These are phyloP conservation scores for thale cress (Arabidopsis thaliana) DNA, from an alignment of 345 rosid species.

Conservation along the genomic window DNA sequence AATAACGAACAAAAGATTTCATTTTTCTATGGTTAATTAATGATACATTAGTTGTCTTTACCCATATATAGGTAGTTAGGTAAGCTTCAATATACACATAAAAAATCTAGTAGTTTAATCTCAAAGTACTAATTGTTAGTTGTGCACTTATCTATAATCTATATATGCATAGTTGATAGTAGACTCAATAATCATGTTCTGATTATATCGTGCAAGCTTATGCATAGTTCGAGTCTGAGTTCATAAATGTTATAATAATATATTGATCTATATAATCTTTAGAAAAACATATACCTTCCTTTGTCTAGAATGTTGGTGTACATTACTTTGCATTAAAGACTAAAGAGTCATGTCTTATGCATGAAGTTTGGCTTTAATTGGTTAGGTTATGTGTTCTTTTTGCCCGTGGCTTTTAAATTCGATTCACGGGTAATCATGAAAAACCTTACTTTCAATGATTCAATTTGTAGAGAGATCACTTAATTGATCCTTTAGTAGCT, in stretches of 20 bases:
- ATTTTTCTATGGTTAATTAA: neutral
- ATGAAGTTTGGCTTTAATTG: slow-evolving; percentile 47
- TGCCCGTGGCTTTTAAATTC: slow-evolving; percentile 30
- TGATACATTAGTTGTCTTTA: neutral
- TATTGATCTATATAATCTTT: neutral
- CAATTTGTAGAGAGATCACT: slow-evolving; percentile 7
- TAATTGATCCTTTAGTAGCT: too few species aligned
- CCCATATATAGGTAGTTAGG: slow-evolving; percentile 21
- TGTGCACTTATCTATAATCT: neutral
- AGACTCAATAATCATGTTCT: neutral
- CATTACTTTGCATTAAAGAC: slow-evolving; percentile 40
- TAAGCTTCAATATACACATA: neutral
- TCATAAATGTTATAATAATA: neutral
- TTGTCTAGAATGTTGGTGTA: slow-evolving; percentile 37
- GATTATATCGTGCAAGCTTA: slow-evolving; percentile 7
- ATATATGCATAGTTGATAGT: slow-evolving; percentile 14
- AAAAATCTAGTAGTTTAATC: slow-evolving; percentile 1
- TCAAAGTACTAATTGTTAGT: slow-evolving; percentile 16
- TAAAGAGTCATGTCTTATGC: slow-evolving; percentile 46
- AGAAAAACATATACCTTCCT: slow-evolving; percentile 39
- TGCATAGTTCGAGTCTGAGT: neutral
- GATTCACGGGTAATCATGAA: slow-evolving; percentile 48
- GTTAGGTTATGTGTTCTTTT: slow-evolving; percentile 39
- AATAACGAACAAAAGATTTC: slow-evolving; percentile 24
- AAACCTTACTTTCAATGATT: slow-evolving; percentile 18